Evolutionary conservation across 2,329 filamentous ascomycete species (phyloP).

Genomic region (Coniochaeta sp.): DNA sequence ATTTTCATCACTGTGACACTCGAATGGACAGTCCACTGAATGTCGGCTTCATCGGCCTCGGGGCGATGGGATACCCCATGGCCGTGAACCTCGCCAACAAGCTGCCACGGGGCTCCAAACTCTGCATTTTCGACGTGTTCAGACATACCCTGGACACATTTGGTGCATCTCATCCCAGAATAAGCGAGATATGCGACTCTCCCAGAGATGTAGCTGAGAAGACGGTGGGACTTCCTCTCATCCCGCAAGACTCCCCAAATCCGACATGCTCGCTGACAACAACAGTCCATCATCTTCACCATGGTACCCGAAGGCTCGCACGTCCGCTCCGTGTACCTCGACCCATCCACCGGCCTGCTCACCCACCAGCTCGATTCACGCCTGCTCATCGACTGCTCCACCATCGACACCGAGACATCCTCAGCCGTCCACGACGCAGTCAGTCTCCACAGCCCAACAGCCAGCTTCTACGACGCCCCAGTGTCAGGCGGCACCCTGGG

Average conservation of each 20-base stretch:
- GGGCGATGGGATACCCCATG: constrained; percentile 51
- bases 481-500: constrained; percentile 21
- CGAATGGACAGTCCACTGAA: background rate
- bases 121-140: constrained; percentile 58
- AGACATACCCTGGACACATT: constrained; percentile 45
- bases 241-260: constrained; percentile 36
- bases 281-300: constrained; percentile 57
- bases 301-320: constrained; percentile 59
- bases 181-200: background rate
- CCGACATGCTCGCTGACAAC: constrained; percentile 43
- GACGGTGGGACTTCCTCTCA: too few species aligned
- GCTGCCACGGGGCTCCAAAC: constrained; percentile 49
- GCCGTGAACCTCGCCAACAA: constrained; percentile 59
- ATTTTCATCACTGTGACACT: too few species aligned
- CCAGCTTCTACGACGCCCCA: constrained; percentile 22
- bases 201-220: constrained; percentile 25
- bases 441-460: constrained; percentile 4
- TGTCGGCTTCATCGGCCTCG: constrained; percentile 45
- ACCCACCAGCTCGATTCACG: constrained; percentile 21
- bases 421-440: constrained; percentile 9
- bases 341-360: constrained; percentile 40
- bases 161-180: background rate
- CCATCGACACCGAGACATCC: constrained; percentile 60
- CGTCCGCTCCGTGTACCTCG: constrained; percentile 53
- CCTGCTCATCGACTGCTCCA: constrained; percentile 64